phyloP scores from a whole-genome alignment of 169 alveolate genomes.

The Plasmodium gaboni region DNA sequence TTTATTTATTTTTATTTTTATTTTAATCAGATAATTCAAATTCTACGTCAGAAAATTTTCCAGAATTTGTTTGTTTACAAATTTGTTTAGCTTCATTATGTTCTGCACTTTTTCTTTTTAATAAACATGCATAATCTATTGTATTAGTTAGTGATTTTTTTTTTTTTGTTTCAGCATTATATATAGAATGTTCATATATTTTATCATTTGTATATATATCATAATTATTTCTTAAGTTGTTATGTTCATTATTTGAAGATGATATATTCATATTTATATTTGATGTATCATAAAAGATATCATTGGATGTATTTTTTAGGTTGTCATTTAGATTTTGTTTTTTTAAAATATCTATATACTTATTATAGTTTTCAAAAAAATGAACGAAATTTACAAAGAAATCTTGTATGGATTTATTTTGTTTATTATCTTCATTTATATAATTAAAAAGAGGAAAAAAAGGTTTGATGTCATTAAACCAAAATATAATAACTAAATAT shows the following conservation, averaged over 20 bases:
- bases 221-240: not conserved
- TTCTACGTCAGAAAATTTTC: conserved; percentile 46
- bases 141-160: conserved; percentile 72
- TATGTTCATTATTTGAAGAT: not conserved
- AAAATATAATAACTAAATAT: conserved; percentile 55
- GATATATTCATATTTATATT: not conserved
- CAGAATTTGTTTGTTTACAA: conserved; percentile 9
- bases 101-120: conserved; percentile 69
- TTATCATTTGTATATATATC: not conserved
- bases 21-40: conserved; percentile 45
- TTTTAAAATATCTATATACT: conserved; percentile 30
- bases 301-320: not conserved
- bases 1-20: not conserved
- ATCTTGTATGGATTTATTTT: conserved; percentile 42
- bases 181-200: not conserved
- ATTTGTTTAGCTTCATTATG: conserved; percentile 15
- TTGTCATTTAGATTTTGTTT: conserved; percentile 3
- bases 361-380: conserved; percentile 73
- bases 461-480: conserved; percentile 74
- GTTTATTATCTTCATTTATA: conserved; percentile 26
- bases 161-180: conserved; percentile 33
- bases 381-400: conserved; percentile 46
- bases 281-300: not conserved
- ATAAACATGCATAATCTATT: conserved; percentile 68
- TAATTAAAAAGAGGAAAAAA: conserved; percentile 75